Evolutionary conservation across 2,329 filamentous ascomycete species (phyloP).

Genomic region (Blastomyces parvus): DNA sequence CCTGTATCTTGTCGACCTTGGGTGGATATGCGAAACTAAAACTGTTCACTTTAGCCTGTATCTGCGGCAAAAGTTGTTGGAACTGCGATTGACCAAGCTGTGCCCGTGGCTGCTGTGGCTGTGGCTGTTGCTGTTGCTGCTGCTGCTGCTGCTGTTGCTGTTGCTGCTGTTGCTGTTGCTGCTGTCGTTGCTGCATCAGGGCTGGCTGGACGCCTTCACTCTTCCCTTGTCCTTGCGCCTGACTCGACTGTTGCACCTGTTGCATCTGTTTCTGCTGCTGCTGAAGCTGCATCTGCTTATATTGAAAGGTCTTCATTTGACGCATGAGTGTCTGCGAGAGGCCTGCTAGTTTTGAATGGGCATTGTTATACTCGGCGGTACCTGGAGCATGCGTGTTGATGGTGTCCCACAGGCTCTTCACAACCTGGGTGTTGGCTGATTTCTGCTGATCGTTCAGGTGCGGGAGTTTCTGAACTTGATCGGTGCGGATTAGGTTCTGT

Average conservation of each 20-base stretch:
- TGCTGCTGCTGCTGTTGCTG: slow-evolving; percentile 25
- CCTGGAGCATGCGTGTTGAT: slow-evolving; percentile 42
- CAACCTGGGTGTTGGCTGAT: slow-evolving; percentile 44
- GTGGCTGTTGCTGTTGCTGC: no score
- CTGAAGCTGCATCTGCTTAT: slow-evolving; percentile 23
- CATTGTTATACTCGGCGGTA: slow-evolving; percentile 42
- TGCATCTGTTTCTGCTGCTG: slow-evolving; percentile 26
- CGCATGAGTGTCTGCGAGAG: slow-evolving; percentile 45
- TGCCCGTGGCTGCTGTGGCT: slow-evolving; percentile 16
- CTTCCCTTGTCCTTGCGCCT: slow-evolving; percentile 19
- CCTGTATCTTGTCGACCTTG: slow-evolving; percentile 35
- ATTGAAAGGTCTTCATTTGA: slow-evolving; percentile 39
- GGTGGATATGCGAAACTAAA: slow-evolving; percentile 39
- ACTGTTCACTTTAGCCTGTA: slow-evolving; percentile 38
- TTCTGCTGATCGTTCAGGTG: slow-evolving; percentile 48
- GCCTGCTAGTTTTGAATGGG: slow-evolving; percentile 43
- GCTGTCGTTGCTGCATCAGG: slow-evolving; percentile 18
- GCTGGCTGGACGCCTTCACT: slow-evolving; percentile 16
- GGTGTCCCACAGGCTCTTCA: slow-evolving; percentile 47
- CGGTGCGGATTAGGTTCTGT: slow-evolving; percentile 42
- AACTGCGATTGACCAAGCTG: slow-evolving; percentile 34
- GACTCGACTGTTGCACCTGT: slow-evolving; percentile 20
- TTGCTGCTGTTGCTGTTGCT: slow-evolving; percentile 12
- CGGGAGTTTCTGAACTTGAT: slow-evolving; percentile 45
- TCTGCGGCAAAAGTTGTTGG: slow-evolving; percentile 36